phyloP scores from a whole-genome alignment of 2,329 filamentous ascomycete species.

The Arachnopeziza araneosa region DNA sequence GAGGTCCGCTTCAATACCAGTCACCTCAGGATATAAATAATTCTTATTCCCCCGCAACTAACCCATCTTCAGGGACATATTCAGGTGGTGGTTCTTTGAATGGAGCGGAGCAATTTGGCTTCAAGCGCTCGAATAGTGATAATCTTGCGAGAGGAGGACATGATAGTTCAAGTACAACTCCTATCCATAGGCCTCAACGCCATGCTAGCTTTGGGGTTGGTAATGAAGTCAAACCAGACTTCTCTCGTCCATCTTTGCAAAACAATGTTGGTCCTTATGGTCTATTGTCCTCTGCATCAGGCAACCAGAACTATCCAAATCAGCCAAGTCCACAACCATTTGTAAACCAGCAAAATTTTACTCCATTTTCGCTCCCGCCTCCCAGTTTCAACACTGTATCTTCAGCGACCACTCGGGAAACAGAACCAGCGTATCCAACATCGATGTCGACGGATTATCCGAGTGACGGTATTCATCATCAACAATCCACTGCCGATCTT shows the following conservation, averaged over 20 bases:
- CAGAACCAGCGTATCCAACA: slow-evolving; percentile 26
- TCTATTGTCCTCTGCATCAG: slow-evolving; percentile 47
- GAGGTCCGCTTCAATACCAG: slow-evolving; percentile 25
- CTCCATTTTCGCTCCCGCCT: slow-evolving; percentile 58
- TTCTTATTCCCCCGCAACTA: slow-evolving; percentile 28
- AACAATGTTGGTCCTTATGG: slow-evolving; percentile 44
- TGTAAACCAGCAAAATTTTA: slow-evolving; percentile 55
- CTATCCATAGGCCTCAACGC: slow-evolving; percentile 18
- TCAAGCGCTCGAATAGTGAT: slow-evolving; percentile 30
- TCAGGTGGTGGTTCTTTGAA: slow-evolving; percentile 21
- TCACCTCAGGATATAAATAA: slow-evolving; percentile 27
- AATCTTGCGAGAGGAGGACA: slow-evolving; percentile 18
- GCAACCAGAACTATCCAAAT: slow-evolving; percentile 39
- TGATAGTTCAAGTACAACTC: slow-evolving; percentile 14
- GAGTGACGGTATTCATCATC: slow-evolving; percentile 30
- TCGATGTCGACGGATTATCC: slow-evolving; percentile 28
- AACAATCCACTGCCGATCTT: slow-evolving; percentile 42
- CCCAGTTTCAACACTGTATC: slow-evolving; percentile 43
- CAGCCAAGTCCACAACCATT: slow-evolving; percentile 44
- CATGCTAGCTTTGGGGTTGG: slow-evolving; percentile 29
- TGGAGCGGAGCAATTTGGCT: slow-evolving; percentile 21
- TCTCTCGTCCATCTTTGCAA: slow-evolving; percentile 42
- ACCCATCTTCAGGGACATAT: slow-evolving; percentile 26
- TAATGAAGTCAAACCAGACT: slow-evolving; percentile 30
- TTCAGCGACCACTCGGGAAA: slow-evolving; percentile 30